A percentile compares a stretch with the other conserved stretches of the same genome.
Evolutionary conservation across 2,329 filamentous ascomycete species (phyloP).

Genomic region (Samsoniella hepiali): DNA sequence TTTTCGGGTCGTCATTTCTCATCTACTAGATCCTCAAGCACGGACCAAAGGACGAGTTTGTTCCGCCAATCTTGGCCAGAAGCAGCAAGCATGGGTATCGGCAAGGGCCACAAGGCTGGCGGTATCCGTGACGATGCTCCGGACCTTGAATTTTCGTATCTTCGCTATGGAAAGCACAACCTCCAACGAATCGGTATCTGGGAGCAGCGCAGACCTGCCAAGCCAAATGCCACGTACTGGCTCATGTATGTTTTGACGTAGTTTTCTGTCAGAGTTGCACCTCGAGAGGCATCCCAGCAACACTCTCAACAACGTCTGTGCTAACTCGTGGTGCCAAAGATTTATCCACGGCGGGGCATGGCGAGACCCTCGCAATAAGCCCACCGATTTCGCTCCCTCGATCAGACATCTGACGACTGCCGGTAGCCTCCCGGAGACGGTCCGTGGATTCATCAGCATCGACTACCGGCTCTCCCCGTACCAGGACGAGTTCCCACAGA

Average conservation of each 20-base stretch:
- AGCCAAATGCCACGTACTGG: conserved; percentile 31
- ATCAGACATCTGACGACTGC: conserved; percentile 41
- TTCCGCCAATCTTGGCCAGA: background rate
- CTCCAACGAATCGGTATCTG: conserved; percentile 48
- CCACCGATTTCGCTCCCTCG: conserved; percentile 44
- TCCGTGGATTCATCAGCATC: conserved; percentile 62
- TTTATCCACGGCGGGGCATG: conserved; percentile 63
- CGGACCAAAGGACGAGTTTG: background rate
- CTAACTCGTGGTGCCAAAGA: conserved; percentile 27
- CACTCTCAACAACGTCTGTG: background rate
- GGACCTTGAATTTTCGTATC: conserved; percentile 30
- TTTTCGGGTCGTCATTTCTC: background rate
- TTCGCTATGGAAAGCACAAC: conserved; percentile 38
- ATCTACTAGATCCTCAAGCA: background rate
- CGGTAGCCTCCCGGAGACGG: conserved; percentile 28
- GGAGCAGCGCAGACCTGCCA: conserved; percentile 29
- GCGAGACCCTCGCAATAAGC: conserved; percentile 54
- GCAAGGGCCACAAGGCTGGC: conserved; percentile 15
- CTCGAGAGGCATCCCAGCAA: background rate
- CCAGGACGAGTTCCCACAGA: conserved; percentile 11
- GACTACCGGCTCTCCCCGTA: conserved; percentile 58
- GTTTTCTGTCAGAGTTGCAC: background rate
- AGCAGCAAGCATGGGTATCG: conserved; percentile 6
- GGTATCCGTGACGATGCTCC: conserved; percentile 19
- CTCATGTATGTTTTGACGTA: conserved; percentile 32